phyloP scores from a whole-genome alignment of 805 yeast genomes.

The Pichia cabralensis region DNA sequence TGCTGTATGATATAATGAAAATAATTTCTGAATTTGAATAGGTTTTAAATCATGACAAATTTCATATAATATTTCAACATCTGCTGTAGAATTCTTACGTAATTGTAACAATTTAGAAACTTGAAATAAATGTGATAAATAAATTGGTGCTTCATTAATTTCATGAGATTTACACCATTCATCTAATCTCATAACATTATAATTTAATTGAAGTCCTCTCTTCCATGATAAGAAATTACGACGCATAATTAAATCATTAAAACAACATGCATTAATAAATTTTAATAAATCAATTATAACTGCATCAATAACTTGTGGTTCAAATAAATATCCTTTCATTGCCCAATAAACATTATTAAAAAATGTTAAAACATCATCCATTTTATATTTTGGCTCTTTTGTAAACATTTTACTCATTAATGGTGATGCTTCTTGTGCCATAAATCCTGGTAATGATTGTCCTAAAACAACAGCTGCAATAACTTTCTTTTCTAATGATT shows the following conservation, averaged over 20 bases:
- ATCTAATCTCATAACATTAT: slow-evolving; percentile 90
- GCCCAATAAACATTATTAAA: slow-evolving; percentile 89
- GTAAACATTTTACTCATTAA: slow-evolving; percentile 77
- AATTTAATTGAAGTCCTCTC: slow-evolving; percentile 92
- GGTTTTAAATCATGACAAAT: slow-evolving; percentile 92
- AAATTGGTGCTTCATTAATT: slow-evolving; percentile 75
- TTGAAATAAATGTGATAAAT: slow-evolving; percentile 80
- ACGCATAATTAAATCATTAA: slow-evolving; percentile 92
- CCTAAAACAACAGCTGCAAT: slow-evolving; percentile 92
- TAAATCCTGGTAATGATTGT: slow-evolving; percentile 92
- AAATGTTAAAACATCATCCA: slow-evolving; percentile 89
- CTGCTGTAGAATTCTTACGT: slow-evolving; percentile 80
- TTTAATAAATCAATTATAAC: slow-evolving; percentile 75
- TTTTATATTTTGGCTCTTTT: slow-evolving; percentile 62
- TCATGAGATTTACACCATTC: slow-evolving; percentile 98
- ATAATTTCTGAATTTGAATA: slow-evolving; percentile 87
- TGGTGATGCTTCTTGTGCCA: slow-evolving; percentile 73
- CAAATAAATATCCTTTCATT: slow-evolving; percentile 83
- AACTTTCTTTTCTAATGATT: slow-evolving; percentile 80
- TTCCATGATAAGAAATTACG: slow-evolving; percentile 94
- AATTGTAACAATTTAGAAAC: slow-evolving; percentile 89
- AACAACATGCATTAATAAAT: slow-evolving; percentile 86
- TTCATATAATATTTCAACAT: slow-evolving; percentile 85
- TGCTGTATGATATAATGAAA: slow-evolving; percentile 81
- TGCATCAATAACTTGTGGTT: slow-evolving; percentile 71